Base-by-base conservation (phyloP, 176 grass and related monocot species). In the Melocanna baccifera region DNA sequence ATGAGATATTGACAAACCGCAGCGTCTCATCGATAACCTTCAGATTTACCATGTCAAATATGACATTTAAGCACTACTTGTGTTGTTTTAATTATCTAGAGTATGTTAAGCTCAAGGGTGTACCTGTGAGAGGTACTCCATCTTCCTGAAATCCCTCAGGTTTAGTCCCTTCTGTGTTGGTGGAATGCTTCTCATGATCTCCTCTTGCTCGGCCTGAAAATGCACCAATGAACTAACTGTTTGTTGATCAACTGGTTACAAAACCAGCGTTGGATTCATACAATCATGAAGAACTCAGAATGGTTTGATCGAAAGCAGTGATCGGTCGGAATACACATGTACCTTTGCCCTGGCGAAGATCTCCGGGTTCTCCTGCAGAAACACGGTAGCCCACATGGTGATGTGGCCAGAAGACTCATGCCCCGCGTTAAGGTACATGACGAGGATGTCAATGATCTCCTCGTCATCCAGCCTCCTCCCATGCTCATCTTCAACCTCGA, bases 351-450 rank as follows among this genome's bases (percentile, higher is more conserved):
- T 88, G 41, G 79, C 76, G 11, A 92, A 86, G 34, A 97, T 57
- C 23, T 92, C 79, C 1, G 86, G 92, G 46, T 94, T 92, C 26
- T 97, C 92, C 84, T 97, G 92, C 25, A 97, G 82, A 77, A 97
- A 85, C 14, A 97, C 88, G 62, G 94, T 89, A 32, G 92, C 92
- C 94, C 94, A 97, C 94, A 97, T 97, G 76, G 94, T 97, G 80
- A 97, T 97, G 69, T 97, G 92, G 0, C 92, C 94, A 0, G 94
- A 97, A 12, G 94, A 97, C 82, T 97, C 94, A 51, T 97, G 94
- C 0, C 94, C 94, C 11, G 91, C 94, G 67, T 97, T 97, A 15
- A 97, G 89, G 82, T 97, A 97, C 94, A 97, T 92, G 84, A 97
- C 70, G 58, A 97, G 79, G 47, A 94, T 52, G 76, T 97, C 94